These are phyloP conservation scores for Begonia loranthoides DNA, from an alignment of 306 rosid genomes.

Conservation along the genomic window DNA sequence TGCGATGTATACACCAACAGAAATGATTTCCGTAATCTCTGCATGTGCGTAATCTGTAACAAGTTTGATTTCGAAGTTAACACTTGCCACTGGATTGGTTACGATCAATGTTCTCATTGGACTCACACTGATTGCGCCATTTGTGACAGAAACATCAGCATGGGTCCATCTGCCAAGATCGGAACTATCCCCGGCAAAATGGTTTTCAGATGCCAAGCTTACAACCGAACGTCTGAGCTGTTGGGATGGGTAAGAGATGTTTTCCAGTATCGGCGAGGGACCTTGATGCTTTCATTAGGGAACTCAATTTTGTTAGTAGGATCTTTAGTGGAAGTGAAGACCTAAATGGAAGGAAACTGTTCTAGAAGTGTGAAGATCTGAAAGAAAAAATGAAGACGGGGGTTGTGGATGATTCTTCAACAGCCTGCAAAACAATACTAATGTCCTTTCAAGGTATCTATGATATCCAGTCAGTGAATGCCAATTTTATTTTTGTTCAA, in stretches of 20 bases:
- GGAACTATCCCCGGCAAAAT: constrained; percentile 73
- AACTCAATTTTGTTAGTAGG: constrained; percentile 88
- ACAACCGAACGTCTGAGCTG: constrained; percentile 90
- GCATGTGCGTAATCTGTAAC: constrained; percentile 95
- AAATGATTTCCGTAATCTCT: constrained; percentile 95
- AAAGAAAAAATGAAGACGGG: constrained; percentile 60
- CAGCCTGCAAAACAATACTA: constrained; percentile 67
- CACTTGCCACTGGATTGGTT: constrained; percentile 97
- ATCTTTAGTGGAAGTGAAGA: constrained; percentile 86
- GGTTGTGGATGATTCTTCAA: constrained; percentile 48
- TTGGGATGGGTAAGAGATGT: constrained; percentile 98
- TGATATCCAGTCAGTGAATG: too few relatives aligned
- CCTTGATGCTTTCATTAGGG: constrained; percentile 72
- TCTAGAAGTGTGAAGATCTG: constrained; percentile 74
- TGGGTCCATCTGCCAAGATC: constrained; percentile 61
- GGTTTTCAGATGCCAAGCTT: constrained; percentile 91
- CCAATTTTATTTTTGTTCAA: too few relatives aligned
- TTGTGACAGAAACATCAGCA: constrained; percentile 67
- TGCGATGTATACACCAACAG: constrained; percentile 68
- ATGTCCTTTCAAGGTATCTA: constrained; percentile 69
- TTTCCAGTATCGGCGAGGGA: constrained; percentile 92
- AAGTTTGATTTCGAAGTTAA: constrained; percentile 98
- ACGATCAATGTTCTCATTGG: constrained; percentile 95
- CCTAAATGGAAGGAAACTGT: constrained; percentile 62
- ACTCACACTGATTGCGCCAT: constrained; percentile 98